Evolutionary conservation across 2,329 filamentous ascomycete species (phyloP), one percentile per base, ranked within the genome.

Genomic region (Microcyclospora pomicola): DNA sequence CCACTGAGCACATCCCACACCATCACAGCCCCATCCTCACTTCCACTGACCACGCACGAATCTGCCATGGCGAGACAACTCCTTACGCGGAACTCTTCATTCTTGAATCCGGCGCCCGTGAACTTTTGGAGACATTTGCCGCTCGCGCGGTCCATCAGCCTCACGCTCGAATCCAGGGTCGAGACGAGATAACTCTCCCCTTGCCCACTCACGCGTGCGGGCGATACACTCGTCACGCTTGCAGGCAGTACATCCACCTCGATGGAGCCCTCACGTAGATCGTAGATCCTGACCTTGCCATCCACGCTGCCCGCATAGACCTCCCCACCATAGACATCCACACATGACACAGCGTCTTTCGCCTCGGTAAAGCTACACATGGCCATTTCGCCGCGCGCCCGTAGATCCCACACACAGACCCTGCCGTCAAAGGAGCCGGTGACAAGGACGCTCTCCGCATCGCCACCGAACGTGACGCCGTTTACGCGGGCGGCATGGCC

Each of bases 1-100:
- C 84, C 87, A 5, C 72, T 80, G 38, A 94, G 58, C 14, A 93
- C 64, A 62, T 95, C 86, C 88, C 88, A 96, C 1, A 76, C 83
- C 65, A 79, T 78, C 6, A 86, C 61, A 51, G 68, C 68, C 2
- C 81, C 82, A 43, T 80, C 67, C 60, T 95, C 87, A 51, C 86
- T 85, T 6, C 88, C 88, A 36, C 76, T 81, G 3, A 95, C 52
- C 1, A 91, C 83, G 35, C 80, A 79, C 42, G 74, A 77, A 60
- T 94, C 88, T 45, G 73, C 77, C 24, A 75, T 70, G 1, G 83
- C 87, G 39, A 95, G 65, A 4, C 82, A 68, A 30, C 79, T 79
- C 58, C 85, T 76, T 27, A 92, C 69, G n/a, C 85, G 68, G 43
- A 91, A 64, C 34, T 78, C 75, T 44, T 72, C 72, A 54, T 91